These are phyloP conservation scores for Flaveria brownii DNA, from an alignment of 129 eudicot species.

Conservation along the genomic window DNA sequence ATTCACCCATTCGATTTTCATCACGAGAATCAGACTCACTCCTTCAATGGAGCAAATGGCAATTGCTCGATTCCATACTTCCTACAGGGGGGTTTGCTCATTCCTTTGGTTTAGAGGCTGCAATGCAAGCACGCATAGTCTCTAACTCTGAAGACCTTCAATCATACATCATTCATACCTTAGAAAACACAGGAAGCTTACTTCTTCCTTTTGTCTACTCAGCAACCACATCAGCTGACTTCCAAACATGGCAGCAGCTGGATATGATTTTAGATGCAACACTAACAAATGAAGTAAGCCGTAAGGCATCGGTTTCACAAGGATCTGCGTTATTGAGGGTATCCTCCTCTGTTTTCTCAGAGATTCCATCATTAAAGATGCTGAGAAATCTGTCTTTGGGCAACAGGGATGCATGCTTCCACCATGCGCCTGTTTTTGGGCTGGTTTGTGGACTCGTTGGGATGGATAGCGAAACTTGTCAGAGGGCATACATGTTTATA, in stretches of 20 bases:
- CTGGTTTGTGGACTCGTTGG: slow-evolving; percentile 79
- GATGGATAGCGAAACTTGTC: slow-evolving; percentile 60
- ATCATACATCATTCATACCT: slow-evolving; percentile 51
- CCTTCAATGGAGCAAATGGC: slow-evolving; percentile 93
- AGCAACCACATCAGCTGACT: slow-evolving; percentile 48
- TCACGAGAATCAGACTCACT: slow-evolving; percentile 24
- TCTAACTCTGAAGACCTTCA: slow-evolving; percentile 57
- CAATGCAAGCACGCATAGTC: slow-evolving; percentile 69
- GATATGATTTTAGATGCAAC: slow-evolving; percentile 68
- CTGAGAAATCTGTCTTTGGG: slow-evolving; percentile 60
- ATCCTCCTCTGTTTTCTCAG: slow-evolving; percentile 69
- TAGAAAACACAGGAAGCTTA: slow-evolving; percentile 87
- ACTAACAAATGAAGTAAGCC: slow-evolving; percentile 72
- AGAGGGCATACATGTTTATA: slow-evolving; percentile 72
- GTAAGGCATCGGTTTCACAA: slow-evolving; percentile 81
- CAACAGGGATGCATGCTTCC: slow-evolving; percentile 47
- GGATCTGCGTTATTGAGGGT: slow-evolving; percentile 87
- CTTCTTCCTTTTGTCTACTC: slow-evolving; percentile 81
- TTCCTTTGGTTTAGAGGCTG: slow-evolving; percentile 89
- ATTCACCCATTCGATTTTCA: background rate
- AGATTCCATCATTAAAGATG: slow-evolving; percentile 59
- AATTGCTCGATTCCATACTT: slow-evolving; percentile 78
- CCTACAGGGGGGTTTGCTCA: slow-evolving; percentile 98
- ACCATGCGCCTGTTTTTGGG: slow-evolving; percentile 91
- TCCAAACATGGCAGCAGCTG: slow-evolving; percentile 63